Evolutionary conservation across 129 eudicot genomes (phyloP), one percentile per base, ranked within the genome.

Genomic region (Centaurea solstitialis): DNA sequence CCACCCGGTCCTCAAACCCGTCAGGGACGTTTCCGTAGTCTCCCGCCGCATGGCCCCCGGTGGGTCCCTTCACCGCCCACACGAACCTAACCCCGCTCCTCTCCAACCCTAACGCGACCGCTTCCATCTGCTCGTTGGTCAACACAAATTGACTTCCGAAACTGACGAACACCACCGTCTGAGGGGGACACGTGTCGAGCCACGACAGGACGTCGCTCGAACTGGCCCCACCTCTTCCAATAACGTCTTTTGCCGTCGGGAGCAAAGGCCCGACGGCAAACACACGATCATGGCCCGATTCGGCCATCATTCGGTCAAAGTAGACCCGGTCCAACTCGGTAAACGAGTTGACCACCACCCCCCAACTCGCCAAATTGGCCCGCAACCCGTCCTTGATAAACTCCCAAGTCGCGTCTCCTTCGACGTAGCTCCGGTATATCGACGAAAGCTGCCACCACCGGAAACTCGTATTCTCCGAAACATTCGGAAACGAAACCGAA

Each of bases 181-280:
- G n/a, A 7, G 74, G 84, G 4, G 24, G 24, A 68, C 87, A 79
- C 39, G 72, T 22, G 40, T 84, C 87, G 24, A 84, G 87, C 87
- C 87, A 84, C 12, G 72, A 7, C 3, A 67, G 3, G 4, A 73
- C 23, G 4, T 67, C 65, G 17, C 28, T 69, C 57, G 77, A 18
- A 40, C 76, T 11, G 26, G 76, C 20, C n/a, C 71, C 41, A 22
- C 67, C 68, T 57, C 50, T 21, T 9, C 61, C 70, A 17, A 15
- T 7, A 5, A 40, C 13, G 1, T 61, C 40, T 6, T 26, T 17
- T 1, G 13, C 68, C 2, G 74, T 73, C 13, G 74, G 70, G 4
- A 73, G 45, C 47, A 84, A 43, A 17, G 87, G 87, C 30, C 84
- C 83, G 33, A 78, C 62, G 4, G 80, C 66, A 74, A 79, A 85